Conservation (phyloP, 2,329 filamentous ascomycete species). For the Fulvia fulva region DNA sequence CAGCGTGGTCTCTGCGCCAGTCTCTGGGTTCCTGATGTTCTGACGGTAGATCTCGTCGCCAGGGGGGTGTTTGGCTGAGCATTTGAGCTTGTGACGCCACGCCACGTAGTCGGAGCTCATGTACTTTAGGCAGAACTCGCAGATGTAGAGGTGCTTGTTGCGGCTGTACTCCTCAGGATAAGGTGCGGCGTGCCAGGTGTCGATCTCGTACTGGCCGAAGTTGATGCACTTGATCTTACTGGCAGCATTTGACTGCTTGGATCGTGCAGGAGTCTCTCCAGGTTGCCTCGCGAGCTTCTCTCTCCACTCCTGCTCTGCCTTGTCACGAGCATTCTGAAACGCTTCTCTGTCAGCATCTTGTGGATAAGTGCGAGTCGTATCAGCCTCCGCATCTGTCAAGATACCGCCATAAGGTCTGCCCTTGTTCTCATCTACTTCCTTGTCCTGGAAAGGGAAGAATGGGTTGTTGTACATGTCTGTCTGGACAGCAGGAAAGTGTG, state of each 20-base stretch:
- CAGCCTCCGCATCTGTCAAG: conserved; percentile 79
- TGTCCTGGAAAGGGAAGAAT: conserved; percentile 85
- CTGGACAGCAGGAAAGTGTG: conserved; percentile 56
- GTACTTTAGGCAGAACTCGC: conserved; percentile 98
- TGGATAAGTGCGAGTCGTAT: conserved; percentile 85
- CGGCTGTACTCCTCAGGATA: conserved; percentile 98
- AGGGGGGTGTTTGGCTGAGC: conserved; percentile 90
- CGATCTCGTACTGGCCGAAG: conserved; percentile 95
- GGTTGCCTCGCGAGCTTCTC: conserved; percentile 61
- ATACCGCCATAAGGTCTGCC: conserved; percentile 96
- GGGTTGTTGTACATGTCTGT: conserved; percentile 66
- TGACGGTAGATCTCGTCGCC: conserved; percentile 97
- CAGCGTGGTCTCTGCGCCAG: conserved; percentile 32
- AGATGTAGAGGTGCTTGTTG: conserved; percentile 95
- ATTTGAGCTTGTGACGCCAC: conserved; percentile 94
- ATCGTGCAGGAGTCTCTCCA: conserved; percentile 50
- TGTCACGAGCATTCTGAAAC: conserved; percentile 86
- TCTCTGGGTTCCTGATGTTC: conserved; percentile 58
- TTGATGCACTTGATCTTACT: conserved; percentile 99
- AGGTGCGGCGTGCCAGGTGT: conserved; percentile 97
- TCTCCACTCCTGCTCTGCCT: conserved; percentile 89
- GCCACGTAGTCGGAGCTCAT: conserved; percentile 99
- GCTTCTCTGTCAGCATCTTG: conserved; percentile 72
- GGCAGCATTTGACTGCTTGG: conserved; percentile 74
- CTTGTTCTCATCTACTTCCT: conserved; percentile 82